A percentile compares a stretch with the other conserved stretches of the same genome.
phyloP scores from a whole-genome alignment of 805 yeast species.

The Ogataea paraovalis region DNA sequence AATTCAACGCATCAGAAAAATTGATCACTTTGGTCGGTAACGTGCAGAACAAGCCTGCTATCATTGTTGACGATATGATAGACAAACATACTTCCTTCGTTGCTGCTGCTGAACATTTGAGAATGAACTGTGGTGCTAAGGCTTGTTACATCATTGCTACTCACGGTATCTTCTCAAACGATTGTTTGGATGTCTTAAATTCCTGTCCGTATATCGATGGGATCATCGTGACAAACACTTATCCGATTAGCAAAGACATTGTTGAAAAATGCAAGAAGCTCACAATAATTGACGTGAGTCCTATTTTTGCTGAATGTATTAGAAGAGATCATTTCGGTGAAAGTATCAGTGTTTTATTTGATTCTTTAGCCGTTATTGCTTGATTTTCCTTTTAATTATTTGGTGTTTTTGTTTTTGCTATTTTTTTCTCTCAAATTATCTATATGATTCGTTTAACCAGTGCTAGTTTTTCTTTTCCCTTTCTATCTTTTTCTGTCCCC shows the following conservation, averaged over 20 bases:
- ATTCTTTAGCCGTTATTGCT: conserved; percentile 63
- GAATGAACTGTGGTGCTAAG: conserved; percentile 94
- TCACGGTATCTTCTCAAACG: conserved; percentile 90
- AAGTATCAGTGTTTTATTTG: conserved; percentile 88
- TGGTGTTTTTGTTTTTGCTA: conserved; percentile 3
- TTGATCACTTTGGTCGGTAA: conserved; percentile 95
- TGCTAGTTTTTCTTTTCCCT: not conserved
- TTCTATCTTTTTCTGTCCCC: conserved; percentile 6
- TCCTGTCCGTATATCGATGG: conserved; percentile 81
- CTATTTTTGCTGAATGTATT: conserved; percentile 95
- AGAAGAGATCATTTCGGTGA: conserved; percentile 99
- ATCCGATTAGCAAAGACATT: conserved; percentile 72
- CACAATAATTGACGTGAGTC: conserved; percentile 86
- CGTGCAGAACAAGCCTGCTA: conserved; percentile 87
- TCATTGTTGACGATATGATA: conserved; percentile 94
- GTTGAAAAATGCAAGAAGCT: conserved; percentile 61
- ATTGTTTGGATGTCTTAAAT: conserved; percentile 75
- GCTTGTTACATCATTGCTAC: conserved; percentile 89
- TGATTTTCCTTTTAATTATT: conserved; percentile 4
- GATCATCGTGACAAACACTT: conserved; percentile 93
- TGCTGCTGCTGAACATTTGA: conserved; percentile 97
- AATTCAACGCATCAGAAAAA: conserved; percentile 63
- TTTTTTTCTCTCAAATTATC: not conserved
- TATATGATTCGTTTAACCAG: no score
- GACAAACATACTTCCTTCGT: conserved; percentile 92